Evolutionary conservation across 108 stramenopile genomes (phyloP).

Genomic region (Phaeodactylum tricornutum): DNA sequence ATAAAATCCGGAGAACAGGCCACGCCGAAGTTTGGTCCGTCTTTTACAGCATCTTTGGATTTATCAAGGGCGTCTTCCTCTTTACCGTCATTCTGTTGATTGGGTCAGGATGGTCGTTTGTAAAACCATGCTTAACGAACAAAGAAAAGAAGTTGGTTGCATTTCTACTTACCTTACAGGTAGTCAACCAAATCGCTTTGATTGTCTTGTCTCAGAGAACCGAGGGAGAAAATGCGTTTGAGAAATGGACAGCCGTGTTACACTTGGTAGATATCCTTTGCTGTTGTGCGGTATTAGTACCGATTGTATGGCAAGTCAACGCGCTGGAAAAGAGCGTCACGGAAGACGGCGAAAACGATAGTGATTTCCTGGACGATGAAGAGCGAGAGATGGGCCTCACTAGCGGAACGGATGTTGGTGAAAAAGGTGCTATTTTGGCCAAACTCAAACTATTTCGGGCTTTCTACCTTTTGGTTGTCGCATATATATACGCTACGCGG

Average conservation of each 20-base stretch:
- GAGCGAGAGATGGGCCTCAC: constrained; percentile 6
- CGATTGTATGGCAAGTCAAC: constrained; percentile 93
- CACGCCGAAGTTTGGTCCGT: constrained; percentile 83
- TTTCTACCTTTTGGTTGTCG: constrained; percentile 90
- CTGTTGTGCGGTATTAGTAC: constrained; percentile 92
- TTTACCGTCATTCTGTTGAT: constrained; percentile 94
- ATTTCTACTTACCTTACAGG: constrained; percentile 78
- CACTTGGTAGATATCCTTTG: constrained; percentile 96
- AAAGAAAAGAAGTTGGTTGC: constrained; percentile 85
- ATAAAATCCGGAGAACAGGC: constrained; percentile 83
- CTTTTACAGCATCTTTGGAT: constrained; percentile 79
- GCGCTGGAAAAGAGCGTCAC: constrained; percentile 53
- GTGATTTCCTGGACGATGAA: constrained; percentile 3
- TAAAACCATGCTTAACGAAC: constrained; percentile 87
- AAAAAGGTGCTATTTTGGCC: constrained; percentile 32
- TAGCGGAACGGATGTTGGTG: constrained; percentile 7
- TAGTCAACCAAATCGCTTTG: constrained; percentile 94
- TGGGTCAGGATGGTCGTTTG: constrained; percentile 92
- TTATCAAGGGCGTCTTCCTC: constrained; percentile 39
- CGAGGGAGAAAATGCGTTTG: constrained; percentile 69
- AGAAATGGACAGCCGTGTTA: constrained; percentile 83
- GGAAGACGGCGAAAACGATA: constrained; percentile 7
- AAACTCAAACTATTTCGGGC: constrained; percentile 87
- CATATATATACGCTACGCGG: constrained; percentile 94
- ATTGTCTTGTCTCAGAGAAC: constrained; percentile 80